Evolutionary conservation across 768 basidiomycete genomes (phyloP).

Genomic region (Lactarius hengduanensis): DNA sequence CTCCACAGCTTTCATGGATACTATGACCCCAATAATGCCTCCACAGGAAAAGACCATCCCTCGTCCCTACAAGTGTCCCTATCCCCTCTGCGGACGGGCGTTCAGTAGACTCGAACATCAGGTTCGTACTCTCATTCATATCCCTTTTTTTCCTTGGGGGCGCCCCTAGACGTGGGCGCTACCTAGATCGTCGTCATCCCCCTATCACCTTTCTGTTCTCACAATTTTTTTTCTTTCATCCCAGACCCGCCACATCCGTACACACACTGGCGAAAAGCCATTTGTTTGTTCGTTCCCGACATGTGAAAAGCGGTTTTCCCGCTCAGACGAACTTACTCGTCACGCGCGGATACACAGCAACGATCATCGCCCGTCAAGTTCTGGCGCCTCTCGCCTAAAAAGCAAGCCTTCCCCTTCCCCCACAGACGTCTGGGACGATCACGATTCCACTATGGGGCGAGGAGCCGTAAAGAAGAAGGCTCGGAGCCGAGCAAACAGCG

Average conservation of each 20-base stretch:
- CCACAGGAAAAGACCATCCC: conserved; percentile 35
- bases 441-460: conserved; percentile 16
- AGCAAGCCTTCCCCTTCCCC: conserved; percentile 13
- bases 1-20: conserved; percentile 5
- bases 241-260: conserved; percentile 96
- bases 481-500: conserved; percentile 72
- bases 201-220: not conserved
- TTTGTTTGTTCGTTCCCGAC: conserved; percentile 87
- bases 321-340: conserved; percentile 97
- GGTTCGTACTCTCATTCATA: conserved; percentile 45
- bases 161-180: not conserved
- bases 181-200: conserved; percentile 10
- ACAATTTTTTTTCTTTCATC: conserved; percentile 4
- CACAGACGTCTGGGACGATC: conserved; percentile 26
- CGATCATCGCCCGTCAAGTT: conserved; percentile 39
- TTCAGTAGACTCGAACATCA: conserved; percentile 97
- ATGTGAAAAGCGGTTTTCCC: conserved; percentile 98
- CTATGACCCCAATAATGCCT: not conserved
- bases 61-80: conserved; percentile 96
- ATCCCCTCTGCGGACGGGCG: conserved; percentile 85
- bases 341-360: conserved; percentile 91
- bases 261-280: conserved; percentile 97
- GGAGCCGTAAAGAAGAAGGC: conserved; percentile 48
- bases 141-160: conserved; percentile 19
- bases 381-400: conserved; percentile 14